A percentile compares a stretch with the other conserved stretches of the same genome.
Evolutionary conservation across 495 filamentous ascomycete species (phyloP).

Genomic region (Tuber aestivum): DNA sequence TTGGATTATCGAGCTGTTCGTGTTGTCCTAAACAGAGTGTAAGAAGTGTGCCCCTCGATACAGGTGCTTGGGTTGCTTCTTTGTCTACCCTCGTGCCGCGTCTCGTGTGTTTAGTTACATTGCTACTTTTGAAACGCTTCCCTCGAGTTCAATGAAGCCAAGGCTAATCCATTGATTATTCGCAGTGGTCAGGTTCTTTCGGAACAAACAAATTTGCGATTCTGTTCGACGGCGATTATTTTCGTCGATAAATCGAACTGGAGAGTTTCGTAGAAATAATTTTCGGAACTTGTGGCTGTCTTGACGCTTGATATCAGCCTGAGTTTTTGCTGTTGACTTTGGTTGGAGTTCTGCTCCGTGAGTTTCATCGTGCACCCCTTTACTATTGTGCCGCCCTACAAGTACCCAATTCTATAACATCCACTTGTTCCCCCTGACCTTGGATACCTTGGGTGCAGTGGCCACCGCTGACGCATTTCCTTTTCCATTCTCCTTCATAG

Average conservation of each 20-base stretch:
- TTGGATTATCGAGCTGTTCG: conserved; percentile 12
- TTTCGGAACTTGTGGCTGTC: conserved; percentile 20
- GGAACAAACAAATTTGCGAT: conserved; percentile 22
- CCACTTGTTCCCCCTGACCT: conserved; percentile 22
- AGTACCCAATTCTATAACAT: conserved; percentile 31
- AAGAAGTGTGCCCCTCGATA: conserved; percentile 10
- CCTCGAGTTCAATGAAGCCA: background rate
- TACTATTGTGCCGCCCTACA: conserved; percentile 26
- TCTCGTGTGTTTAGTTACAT: conserved; percentile 18
- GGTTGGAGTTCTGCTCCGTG: conserved; percentile 37
- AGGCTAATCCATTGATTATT: background rate
- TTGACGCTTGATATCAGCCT: conserved; percentile 20
- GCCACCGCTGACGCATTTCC: conserved; percentile 30
- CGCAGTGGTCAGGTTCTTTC: background rate
- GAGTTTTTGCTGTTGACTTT: conserved; percentile 35
- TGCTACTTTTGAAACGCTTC: conserved; percentile 15
- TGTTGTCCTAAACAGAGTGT: conserved; percentile 17
- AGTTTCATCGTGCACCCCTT: conserved; percentile 36
- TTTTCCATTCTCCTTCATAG: conserved; percentile 26
- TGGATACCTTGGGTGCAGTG: conserved; percentile 17
- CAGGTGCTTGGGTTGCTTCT: background rate
- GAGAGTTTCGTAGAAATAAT: conserved; percentile 9
- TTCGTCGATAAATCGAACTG: conserved; percentile 17
- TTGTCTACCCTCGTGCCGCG: background rate
- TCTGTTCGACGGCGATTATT: conserved; percentile 8